Evolutionary conservation across 768 basidiomycete genomes (phyloP).

Genomic region (Dacryopinax primogenitus): DNA sequence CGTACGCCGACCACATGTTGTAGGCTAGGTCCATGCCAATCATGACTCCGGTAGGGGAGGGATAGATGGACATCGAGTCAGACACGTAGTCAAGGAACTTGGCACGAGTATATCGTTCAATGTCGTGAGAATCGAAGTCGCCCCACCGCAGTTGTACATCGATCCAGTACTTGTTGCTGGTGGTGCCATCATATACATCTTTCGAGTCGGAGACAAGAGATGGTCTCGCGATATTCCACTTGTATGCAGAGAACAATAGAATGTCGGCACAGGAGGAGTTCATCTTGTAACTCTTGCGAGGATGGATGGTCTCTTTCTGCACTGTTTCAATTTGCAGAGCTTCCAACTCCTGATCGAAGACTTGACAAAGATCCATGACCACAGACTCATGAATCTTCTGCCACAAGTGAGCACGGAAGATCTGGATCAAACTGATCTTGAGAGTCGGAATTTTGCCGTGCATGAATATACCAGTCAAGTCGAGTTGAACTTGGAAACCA

Average conservation of each 20-base stretch:
- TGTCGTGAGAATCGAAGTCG: conserved; percentile 98
- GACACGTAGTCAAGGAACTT: conserved; percentile 98
- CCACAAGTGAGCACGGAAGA: conserved; percentile 99
- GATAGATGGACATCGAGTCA: conserved; percentile 98
- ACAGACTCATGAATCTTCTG: conserved; percentile 82
- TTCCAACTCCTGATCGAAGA: conserved; percentile 97
- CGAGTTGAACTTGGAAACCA: conserved; percentile 99
- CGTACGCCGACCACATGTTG: conserved; percentile 96
- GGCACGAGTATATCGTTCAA: conserved; percentile 95
- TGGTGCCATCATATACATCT: conserved; percentile 94
- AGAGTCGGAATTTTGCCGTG: conserved; percentile 97
- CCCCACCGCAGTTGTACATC: conserved; percentile 94
- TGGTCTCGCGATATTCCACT: conserved; percentile 97
- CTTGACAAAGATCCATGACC: conserved; percentile 95
- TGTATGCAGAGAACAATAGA: conserved; percentile 88
- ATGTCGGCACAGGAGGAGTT: conserved; percentile 99
- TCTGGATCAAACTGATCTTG: conserved; percentile 98
- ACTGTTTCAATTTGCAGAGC: conserved; percentile 98
- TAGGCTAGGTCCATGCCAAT: conserved; percentile 98
- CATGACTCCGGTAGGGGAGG: conserved; percentile 96
- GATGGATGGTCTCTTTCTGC: conserved; percentile 98
- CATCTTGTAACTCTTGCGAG: conserved; percentile 99
- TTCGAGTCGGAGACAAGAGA: conserved; percentile 92
- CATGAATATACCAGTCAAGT: conserved; percentile 96
- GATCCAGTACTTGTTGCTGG: conserved; percentile 97